Percentiles rank a stretch among this genome's conserved stretches.
Evolutionary conservation across 1,284 basidiomycete species (phyloP).

Genomic region (Cystobasidium sp.): DNA sequence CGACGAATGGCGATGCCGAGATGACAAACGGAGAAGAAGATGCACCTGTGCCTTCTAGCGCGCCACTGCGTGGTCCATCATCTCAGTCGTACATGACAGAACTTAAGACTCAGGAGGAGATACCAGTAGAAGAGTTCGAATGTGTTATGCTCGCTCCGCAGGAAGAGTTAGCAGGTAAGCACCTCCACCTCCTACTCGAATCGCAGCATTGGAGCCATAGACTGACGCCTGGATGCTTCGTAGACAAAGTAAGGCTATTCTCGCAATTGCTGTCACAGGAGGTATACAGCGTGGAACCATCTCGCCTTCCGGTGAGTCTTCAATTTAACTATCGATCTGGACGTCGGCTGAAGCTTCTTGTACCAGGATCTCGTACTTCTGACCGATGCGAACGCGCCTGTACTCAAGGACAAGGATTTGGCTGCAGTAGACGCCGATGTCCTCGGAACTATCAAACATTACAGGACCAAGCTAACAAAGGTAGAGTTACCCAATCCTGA

Average conservation of each 20-base stretch:
- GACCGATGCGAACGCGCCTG: slow-evolving; percentile 35
- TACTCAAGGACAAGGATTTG: slow-evolving; percentile 22
- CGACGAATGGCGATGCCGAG: slow-evolving; percentile 12
- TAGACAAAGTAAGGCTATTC: slow-evolving; percentile 31
- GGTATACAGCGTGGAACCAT: slow-evolving; percentile 40
- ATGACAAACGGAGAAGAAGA: slow-evolving; percentile 19
- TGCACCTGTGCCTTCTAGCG: slow-evolving; percentile 6
- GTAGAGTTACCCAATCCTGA: background rate
- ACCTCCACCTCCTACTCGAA: background rate
- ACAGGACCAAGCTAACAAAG: slow-evolving; percentile 17
- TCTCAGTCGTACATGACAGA: slow-evolving; percentile 24
- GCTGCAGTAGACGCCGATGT: slow-evolving; percentile 19
- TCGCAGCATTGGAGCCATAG: background rate
- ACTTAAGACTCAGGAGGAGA: slow-evolving; percentile 17
- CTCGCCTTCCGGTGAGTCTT: slow-evolving; percentile 20
- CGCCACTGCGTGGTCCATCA: slow-evolving; percentile 17
- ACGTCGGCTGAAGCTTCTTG: background rate
- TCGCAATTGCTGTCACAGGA: slow-evolving; percentile 30
- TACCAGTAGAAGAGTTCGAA: slow-evolving; percentile 4
- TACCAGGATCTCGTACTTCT: slow-evolving; percentile 38
- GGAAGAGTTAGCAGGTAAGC: slow-evolving; percentile 33
- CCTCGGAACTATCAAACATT: slow-evolving; percentile 28
- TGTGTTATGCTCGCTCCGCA: slow-evolving; percentile 34
- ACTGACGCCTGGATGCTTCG: background rate
- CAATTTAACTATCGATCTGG: background rate